Percentiles rank a stretch among this genome's conserved stretches.
phyloP scores from a whole-genome alignment of 192 early-diverging fungal genomes.

The Coemansia sp. region DNA sequence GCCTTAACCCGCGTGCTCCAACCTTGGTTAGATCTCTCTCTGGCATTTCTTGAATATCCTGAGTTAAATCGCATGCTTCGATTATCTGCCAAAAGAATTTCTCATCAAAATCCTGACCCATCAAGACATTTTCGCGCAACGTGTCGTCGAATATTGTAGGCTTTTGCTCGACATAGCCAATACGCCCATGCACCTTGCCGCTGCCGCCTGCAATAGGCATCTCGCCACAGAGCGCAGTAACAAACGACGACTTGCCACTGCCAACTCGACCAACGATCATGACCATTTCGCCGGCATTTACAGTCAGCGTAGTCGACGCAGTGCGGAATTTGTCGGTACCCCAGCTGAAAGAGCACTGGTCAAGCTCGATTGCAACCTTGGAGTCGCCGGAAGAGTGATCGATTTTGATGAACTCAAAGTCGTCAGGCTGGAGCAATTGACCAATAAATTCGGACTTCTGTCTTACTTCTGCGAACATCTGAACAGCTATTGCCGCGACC shows the following conservation, averaged over 20 bases:
- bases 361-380: conserved; percentile 11
- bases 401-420: background rate
- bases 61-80: conserved; percentile 25
- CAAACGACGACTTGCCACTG: conserved; percentile 68
- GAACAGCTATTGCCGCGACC: background rate
- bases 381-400: background rate
- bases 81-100: conserved; percentile 21
- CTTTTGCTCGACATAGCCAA: conserved; percentile 48
- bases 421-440: background rate
- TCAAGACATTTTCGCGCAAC: conserved; percentile 51
- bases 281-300: conserved; percentile 69
- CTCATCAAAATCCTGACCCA: conserved; percentile 40
- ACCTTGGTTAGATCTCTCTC: conserved; percentile 55
- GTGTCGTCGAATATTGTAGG: conserved; percentile 45
- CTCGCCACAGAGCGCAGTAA: conserved; percentile 74
- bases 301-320: conserved; percentile 56
- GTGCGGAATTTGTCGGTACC: conserved; percentile 51
- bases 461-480: background rate
- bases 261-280: conserved; percentile 86
- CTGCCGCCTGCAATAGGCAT: conserved; percentile 72
- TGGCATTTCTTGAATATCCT: conserved; percentile 26
- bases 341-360: conserved; percentile 32
- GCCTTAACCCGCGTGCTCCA: conserved; percentile 58
- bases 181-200: conserved; percentile 65
- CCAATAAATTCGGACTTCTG: conserved; percentile 3